Conservation (phyloP, 371 early-diverging fungal genomes). For the Capniomyces stellatus region DNA sequence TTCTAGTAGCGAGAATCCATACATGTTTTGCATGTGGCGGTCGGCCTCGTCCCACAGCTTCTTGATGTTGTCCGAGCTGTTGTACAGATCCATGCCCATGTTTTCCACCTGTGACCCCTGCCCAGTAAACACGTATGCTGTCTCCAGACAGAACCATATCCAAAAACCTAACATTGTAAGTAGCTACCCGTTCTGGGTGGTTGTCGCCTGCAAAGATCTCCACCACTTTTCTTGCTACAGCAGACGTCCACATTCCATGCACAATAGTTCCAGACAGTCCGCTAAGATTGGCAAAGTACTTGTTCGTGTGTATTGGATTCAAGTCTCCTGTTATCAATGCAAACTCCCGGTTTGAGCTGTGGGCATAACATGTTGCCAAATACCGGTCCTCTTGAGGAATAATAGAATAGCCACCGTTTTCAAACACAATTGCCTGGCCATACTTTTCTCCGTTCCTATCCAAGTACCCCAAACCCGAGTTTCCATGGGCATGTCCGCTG, state of each 20-base stretch:
- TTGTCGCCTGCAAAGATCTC: slow-evolving; percentile 82
- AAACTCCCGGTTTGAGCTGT: background rate
- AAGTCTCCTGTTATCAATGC: slow-evolving; percentile 38
- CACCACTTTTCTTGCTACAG: slow-evolving; percentile 75
- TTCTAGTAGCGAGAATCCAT: slow-evolving; percentile 77
- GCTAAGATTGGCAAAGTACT: slow-evolving; percentile 80
- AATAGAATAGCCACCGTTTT: slow-evolving; percentile 62
- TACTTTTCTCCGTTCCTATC: slow-evolving; percentile 1
- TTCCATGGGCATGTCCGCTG: slow-evolving; percentile 23
- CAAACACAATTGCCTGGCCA: slow-evolving; percentile 11
- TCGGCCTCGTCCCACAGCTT: slow-evolving; percentile 88
- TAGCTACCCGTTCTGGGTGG: slow-evolving; percentile 63
- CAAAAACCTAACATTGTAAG: slow-evolving; percentile 64
- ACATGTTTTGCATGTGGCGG: slow-evolving; percentile 58
- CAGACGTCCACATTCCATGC: slow-evolving; percentile 96
- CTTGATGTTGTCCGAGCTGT: slow-evolving; percentile 60
- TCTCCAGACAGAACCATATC: slow-evolving; percentile 83
- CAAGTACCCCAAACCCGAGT: slow-evolving; percentile 6
- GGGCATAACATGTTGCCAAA: background rate
- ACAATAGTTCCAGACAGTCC: slow-evolving; percentile 84
- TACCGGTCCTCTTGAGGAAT: slow-evolving; percentile 28
- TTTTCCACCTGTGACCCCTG: slow-evolving; percentile 90
- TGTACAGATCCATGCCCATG: slow-evolving; percentile 93
- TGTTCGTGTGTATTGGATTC: slow-evolving; percentile 93
- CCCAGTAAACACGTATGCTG: slow-evolving; percentile 86